These are phyloP conservation scores for Talaromyces sp. DNA, from an alignment of 2,329 filamentous ascomycete genomes.

Conservation along the genomic window DNA sequence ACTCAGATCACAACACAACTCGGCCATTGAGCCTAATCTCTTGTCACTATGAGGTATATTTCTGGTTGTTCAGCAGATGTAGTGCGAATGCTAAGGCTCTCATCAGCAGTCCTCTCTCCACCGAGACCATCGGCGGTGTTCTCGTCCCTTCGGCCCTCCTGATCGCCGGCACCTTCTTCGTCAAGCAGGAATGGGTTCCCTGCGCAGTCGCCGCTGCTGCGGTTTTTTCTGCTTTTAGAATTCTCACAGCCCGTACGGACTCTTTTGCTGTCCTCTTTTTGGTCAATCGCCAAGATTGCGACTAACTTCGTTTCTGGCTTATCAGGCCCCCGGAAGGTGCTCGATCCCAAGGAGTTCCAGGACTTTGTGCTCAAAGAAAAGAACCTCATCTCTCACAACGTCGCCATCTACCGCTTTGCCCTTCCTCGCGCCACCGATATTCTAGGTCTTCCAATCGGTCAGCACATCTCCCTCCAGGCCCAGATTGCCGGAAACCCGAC, in stretches of 20 bases:
- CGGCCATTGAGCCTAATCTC: not conserved
- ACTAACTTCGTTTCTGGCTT: constrained; percentile 15
- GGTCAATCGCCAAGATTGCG: constrained; percentile 11
- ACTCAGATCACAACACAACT: not conserved
- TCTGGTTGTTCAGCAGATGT: not conserved
- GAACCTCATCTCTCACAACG: constrained; percentile 95
- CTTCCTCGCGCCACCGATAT: constrained; percentile 74
- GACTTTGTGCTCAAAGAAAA: constrained; percentile 92
- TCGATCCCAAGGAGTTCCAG: constrained; percentile 85
- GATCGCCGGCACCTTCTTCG: constrained; percentile 68
- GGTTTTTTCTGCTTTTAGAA: constrained; percentile 66
- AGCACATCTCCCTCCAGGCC: constrained; percentile 95
- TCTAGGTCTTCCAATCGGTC: constrained; percentile 93
- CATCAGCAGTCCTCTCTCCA: constrained; percentile 26
- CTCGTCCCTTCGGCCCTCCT: constrained; percentile 80
- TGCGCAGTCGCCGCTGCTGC: constrained; percentile 66
- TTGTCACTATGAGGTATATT: constrained; percentile 21
- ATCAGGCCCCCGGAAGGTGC: constrained; percentile 70
- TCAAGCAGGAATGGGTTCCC: constrained; percentile 72
- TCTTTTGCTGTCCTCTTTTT: constrained; percentile 22
- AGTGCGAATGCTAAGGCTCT: not conserved
- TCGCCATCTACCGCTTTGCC: constrained; percentile 94
- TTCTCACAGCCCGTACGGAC: constrained; percentile 64
- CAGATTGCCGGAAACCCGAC: constrained; percentile 71
- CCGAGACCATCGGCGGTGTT: constrained; percentile 68